These are phyloP conservation scores for Anisodus acutangulus DNA, from an alignment of 257 asterid species.

Conservation along the genomic window DNA sequence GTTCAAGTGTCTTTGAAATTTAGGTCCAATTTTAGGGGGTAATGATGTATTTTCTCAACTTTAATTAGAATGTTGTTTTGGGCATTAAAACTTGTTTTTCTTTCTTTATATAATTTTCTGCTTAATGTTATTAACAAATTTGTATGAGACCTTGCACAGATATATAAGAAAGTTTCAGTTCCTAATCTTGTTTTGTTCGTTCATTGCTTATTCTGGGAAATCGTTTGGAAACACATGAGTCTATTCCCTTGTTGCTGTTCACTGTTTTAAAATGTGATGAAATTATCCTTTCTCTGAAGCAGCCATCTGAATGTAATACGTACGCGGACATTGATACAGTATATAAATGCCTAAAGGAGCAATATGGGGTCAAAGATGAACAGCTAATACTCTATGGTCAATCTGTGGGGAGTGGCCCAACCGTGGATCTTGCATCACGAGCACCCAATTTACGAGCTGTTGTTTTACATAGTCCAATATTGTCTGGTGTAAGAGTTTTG, in stretches of 20 bases:
- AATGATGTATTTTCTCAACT: no score
- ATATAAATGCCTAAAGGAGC: conserved; percentile 95
- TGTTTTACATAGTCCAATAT: conserved; percentile 93
- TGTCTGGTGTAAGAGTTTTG: conserved; percentile 94
- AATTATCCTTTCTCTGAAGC: conserved; percentile 62
- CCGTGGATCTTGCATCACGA: conserved; percentile 92
- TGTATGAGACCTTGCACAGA: background rate
- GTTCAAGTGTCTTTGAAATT: no score
- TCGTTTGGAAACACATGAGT: background rate
- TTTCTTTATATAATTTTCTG: background rate
- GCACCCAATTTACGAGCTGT: conserved; percentile 88
- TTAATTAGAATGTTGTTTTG: conserved; percentile 1
- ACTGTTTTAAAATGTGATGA: conserved; percentile 5
- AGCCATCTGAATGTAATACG: conserved; percentile 97
- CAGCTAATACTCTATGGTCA: conserved; percentile 91
- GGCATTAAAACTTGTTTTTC: background rate
- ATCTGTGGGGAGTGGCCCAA: conserved; percentile 99
- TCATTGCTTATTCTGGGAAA: background rate
- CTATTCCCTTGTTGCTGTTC: background rate
- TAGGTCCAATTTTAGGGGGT: no score
- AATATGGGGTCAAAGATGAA: conserved; percentile 91
- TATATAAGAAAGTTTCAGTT: background rate
- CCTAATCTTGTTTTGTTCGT: background rate
- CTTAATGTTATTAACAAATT: conserved; percentile 17
- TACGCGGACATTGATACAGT: conserved; percentile 98